Conservation (phyloP, 495 filamentous ascomycete genomes). For the Talaromyces proteolyticus region DNA sequence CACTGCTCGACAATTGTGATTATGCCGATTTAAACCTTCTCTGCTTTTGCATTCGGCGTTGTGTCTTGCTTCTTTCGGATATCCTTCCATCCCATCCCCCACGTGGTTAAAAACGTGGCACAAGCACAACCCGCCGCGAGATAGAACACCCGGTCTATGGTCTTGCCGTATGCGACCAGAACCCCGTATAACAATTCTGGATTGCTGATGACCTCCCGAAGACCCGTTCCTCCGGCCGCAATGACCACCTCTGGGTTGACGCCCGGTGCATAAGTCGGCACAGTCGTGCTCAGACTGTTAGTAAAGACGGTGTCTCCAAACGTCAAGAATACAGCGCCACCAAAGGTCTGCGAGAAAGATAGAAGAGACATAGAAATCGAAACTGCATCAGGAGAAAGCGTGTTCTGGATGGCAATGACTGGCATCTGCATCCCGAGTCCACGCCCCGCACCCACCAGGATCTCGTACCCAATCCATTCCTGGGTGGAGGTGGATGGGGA, state of each 20-base stretch:
- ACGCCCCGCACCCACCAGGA: slow-evolving; percentile 41
- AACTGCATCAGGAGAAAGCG: slow-evolving; percentile 9
- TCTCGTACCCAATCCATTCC: slow-evolving; percentile 50
- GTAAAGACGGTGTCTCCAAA: slow-evolving; percentile 23
- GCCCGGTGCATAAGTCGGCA: slow-evolving; percentile 17
- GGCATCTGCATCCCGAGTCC: slow-evolving; percentile 14
- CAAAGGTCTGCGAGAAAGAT: slow-evolving; percentile 24
- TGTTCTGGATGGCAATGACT: slow-evolving; percentile 27
- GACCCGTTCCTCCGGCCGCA: slow-evolving; percentile 25
- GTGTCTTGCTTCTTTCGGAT: too few species aligned
- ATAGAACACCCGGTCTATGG: slow-evolving; percentile 25
- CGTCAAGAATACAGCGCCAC: slow-evolving; percentile 20
- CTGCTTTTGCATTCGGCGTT: too few species aligned
- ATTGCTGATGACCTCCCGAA: slow-evolving; percentile 20
- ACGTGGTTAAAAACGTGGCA: slow-evolving; percentile 22
- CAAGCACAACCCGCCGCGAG: slow-evolving; percentile 19
- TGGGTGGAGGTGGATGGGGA: slow-evolving; percentile 29
- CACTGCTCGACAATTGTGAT: too few species aligned
- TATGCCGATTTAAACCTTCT: too few species aligned
- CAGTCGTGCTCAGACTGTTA: slow-evolving; percentile 12
- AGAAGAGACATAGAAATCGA: slow-evolving; percentile 21
- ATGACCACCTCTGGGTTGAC: slow-evolving; percentile 21
- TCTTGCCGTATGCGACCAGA: slow-evolving; percentile 28
- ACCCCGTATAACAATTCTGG: background rate
- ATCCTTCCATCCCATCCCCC: slow-evolving; percentile 41